Conservation (phyloP, 352 stramenopile species). For the Pythium phragmitis region DNA sequence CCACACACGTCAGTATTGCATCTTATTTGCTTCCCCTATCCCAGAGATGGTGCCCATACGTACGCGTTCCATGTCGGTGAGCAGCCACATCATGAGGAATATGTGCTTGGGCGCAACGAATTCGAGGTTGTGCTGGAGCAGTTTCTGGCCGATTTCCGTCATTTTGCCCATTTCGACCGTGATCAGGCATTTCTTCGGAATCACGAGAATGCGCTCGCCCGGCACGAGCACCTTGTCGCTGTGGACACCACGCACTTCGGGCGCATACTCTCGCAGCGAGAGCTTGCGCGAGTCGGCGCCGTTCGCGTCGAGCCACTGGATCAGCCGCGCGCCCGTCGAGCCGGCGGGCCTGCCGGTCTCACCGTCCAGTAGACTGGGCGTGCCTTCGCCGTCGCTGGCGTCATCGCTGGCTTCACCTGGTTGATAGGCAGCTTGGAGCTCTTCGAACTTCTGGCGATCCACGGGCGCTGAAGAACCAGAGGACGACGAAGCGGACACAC, state of each 20-base stretch:
- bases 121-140: constrained; percentile 92
- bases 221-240: constrained; percentile 82
- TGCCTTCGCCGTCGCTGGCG: constrained; percentile 17
- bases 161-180: constrained; percentile 99
- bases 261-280: constrained; percentile 85
- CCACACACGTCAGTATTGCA: neutral
- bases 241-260: constrained; percentile 93
- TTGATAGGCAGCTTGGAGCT: constrained; percentile 29
- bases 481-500: constrained; percentile 1
- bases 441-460: constrained; percentile 42
- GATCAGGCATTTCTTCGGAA: constrained; percentile 96
- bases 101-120: constrained; percentile 99
- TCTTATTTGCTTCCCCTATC: neutral
- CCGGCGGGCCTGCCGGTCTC: constrained; percentile 32
- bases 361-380: constrained; percentile 22
- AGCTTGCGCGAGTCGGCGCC: constrained; percentile 81
- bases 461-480: constrained; percentile 13
- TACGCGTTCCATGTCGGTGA: constrained; percentile 94
- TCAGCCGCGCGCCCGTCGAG: constrained; percentile 60
- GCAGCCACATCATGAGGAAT: constrained; percentile 98
- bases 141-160: constrained; percentile 93
- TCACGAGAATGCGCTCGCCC: constrained; percentile 88
- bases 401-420: constrained; percentile 1
- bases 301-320: constrained; percentile 71
- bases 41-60: constrained; percentile 8